Evolutionary conservation across 768 basidiomycete species (phyloP).

Genomic region (Paxillus ammoniavirescens): DNA sequence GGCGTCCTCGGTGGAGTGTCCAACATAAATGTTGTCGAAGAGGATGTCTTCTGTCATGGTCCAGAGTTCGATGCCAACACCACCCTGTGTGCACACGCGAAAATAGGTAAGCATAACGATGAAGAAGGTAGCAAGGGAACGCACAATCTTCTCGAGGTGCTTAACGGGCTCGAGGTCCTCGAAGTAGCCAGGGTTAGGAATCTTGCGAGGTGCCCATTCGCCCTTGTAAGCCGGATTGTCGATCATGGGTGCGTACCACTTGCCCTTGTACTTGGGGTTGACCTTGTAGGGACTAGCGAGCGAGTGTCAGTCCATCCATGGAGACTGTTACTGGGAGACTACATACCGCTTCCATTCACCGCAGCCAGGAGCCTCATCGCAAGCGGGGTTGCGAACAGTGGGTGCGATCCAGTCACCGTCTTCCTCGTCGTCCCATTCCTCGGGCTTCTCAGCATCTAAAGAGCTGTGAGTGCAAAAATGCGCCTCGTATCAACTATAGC

Average conservation of each 20-base stretch:
- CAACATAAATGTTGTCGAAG: constrained; percentile 93
- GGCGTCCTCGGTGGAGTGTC: constrained; percentile 86
- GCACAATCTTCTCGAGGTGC: constrained; percentile 79
- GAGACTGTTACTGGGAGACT: background rate
- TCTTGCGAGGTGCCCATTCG: constrained; percentile 88
- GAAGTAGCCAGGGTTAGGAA: constrained; percentile 87
- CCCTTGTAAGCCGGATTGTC: constrained; percentile 99
- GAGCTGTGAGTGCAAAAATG: background rate
- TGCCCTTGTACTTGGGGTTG: constrained; percentile 97
- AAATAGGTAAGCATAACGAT: constrained; percentile 1
- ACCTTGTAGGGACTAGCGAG: constrained; percentile 69
- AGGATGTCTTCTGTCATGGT: constrained; percentile 97
- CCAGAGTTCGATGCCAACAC: constrained; percentile 98
- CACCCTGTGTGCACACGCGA: constrained; percentile 51
- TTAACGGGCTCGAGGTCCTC: constrained; percentile 84
- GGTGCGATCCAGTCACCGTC: constrained; percentile 99
- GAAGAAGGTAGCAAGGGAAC: constrained; percentile 19
- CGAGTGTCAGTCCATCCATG: background rate
- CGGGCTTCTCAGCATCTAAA: constrained; percentile 86
- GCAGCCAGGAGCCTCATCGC: constrained; percentile 87
- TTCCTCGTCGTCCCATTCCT: constrained; percentile 99
- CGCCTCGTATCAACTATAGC: constrained; percentile 9
- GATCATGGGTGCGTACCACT: constrained; percentile 93
- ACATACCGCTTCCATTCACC: constrained; percentile 86
- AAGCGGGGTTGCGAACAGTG: constrained; percentile 85